A percentile compares a stretch with the other conserved stretches of the same genome.
Conservation (phyloP, 2,329 filamentous ascomycete genomes). For the Stachybotrys echinatus region DNA sequence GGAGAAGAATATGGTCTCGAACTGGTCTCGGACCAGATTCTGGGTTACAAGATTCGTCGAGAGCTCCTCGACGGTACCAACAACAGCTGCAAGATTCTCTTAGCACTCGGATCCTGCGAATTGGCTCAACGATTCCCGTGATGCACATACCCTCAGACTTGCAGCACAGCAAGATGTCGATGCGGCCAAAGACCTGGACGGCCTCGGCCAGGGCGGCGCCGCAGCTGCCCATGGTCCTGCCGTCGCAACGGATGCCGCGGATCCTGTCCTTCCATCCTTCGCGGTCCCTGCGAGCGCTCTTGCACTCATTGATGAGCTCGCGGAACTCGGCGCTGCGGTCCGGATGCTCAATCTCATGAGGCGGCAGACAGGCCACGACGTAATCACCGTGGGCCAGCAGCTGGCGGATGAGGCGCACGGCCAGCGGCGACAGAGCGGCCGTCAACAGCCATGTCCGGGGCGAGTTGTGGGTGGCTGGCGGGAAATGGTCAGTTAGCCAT, state of each 20-base stretch:
- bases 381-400: constrained; percentile 89
- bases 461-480: constrained; percentile 58
- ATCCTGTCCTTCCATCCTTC: constrained; percentile 80
- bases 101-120: background rate
- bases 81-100: constrained; percentile 52
- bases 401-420: constrained; percentile 73
- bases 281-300: constrained; percentile 55
- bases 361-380: constrained; percentile 77
- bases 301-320: constrained; percentile 67
- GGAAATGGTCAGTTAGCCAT: constrained; percentile 24
- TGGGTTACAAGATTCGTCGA: constrained; percentile 66
- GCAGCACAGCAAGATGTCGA: constrained; percentile 89
- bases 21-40: constrained; percentile 82
- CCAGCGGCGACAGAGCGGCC: constrained; percentile 77
- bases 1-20: constrained; percentile 91
- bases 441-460: constrained; percentile 93
- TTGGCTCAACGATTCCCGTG: constrained; percentile 4
- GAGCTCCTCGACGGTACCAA: constrained; percentile 89
- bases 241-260: constrained; percentile 59
- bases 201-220: constrained; percentile 84
- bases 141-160: constrained; percentile 66
- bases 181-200: constrained; percentile 73
- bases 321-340: constrained; percentile 74
- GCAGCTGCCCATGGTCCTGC: constrained; percentile 62
- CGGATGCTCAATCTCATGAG: constrained; percentile 72